phyloP scores from a whole-genome alignment of 164 flowering plant genomes.

The Chimonanthus praecox region DNA sequence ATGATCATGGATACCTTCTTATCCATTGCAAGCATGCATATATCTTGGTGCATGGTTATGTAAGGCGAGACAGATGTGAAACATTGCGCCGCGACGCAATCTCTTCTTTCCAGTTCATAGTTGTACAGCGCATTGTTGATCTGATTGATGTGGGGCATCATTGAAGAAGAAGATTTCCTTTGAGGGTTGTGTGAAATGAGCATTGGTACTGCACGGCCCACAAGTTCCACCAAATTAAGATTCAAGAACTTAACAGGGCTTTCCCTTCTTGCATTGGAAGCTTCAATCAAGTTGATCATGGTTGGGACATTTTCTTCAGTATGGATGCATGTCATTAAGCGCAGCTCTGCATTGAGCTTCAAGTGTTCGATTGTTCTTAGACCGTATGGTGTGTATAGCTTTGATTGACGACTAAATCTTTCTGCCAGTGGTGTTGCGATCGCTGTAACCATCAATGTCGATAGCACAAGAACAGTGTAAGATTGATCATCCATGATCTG shows the following conservation, averaged over 20 bases:
- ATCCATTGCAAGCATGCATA: constrained; percentile 28
- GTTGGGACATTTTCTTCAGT: constrained; percentile 11
- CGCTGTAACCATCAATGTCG: constrained; percentile 5
- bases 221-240: constrained; percentile 39
- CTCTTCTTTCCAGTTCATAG: constrained; percentile 5
- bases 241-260: constrained; percentile 32
- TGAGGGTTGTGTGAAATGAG: constrained; percentile 26
- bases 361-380: constrained; percentile 19
- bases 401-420: constrained; percentile 6
- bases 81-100: not conserved
- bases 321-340: constrained; percentile 16
- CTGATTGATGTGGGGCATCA: constrained; percentile 11
- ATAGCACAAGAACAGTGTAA: not conserved
- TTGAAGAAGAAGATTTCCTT: not conserved
- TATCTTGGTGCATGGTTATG: constrained; percentile 27
- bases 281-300: constrained; percentile 8
- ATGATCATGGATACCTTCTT: constrained; percentile 18
- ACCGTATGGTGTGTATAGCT: constrained; percentile 20
- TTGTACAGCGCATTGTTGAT: constrained; percentile 36
- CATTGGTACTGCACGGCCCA: constrained; percentile 33
- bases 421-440: constrained; percentile 11
- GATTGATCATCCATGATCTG: not conserved
- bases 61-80: constrained; percentile 24
- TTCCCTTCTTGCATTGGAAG: constrained; percentile 20
- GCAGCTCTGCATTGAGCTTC: constrained; percentile 13